Evolutionary conservation across 202 grass and related monocot species (phyloP), one percentile per base, ranked within the genome.

Genomic region (Dendrocalamus latiflorus): DNA sequence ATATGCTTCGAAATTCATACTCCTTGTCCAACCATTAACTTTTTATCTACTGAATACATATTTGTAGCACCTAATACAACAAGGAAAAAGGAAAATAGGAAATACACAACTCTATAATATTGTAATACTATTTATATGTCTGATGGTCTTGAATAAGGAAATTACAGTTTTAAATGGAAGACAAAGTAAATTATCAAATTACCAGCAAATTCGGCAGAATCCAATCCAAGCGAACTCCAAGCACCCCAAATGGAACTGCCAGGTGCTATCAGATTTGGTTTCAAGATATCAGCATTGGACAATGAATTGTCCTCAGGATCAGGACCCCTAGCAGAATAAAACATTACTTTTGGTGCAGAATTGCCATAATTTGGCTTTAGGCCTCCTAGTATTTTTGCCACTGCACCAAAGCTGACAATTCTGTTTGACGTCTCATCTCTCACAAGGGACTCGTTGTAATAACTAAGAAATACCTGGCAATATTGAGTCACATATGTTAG

Each of bases 291-390:
- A 47, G 96, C 91, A 94, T 95, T 89, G 47, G 83, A 69, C 54
- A 99, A 58, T 65, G 91, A 90, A 81, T 86, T 95, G 82, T 98
- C 96, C 83, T 99, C 93, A 44, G 93, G 96, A 71, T 99, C 96
- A 65, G 96, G 96, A 54, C 96, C 96, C 85, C 96, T 90, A 72
- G 96, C 91, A 75, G 96, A 99, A 82, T 99, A 99, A 86, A 95
- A 99, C 96, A 95, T 95, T 56, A 99, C 91, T 92, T 95, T 93
- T 14, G 96, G 96, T 57, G 93, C 89, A 83, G 93, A 89, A 79
- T 85, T 94, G 58, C 89, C 84, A 75, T 93, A 99, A 79, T 86
- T 86, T 72, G 96, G 89, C 47, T 95, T 93, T 70, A 92, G 76
- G 12, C 96, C 96, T 55, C 96, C 96, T 72, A 95, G 44, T 89